A percentile compares a stretch with the other conserved stretches of the same genome.
phyloP scores from a whole-genome alignment of 164 flowering plant species.

The Berberis thunbergii region DNA sequence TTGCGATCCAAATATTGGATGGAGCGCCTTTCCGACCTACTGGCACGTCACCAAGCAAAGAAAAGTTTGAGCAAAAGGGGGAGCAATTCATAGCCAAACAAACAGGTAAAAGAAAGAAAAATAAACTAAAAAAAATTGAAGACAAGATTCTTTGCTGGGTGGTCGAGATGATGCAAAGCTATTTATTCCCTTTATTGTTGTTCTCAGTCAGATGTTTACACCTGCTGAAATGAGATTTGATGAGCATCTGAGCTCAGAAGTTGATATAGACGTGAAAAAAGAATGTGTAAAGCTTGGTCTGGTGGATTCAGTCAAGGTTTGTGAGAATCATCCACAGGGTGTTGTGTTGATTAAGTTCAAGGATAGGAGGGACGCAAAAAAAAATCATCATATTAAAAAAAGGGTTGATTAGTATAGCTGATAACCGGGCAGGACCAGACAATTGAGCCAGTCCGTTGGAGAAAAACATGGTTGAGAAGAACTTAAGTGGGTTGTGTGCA shows the following conservation, averaged over 20 bases:
- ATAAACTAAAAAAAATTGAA: constrained; percentile 73
- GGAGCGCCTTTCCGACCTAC: constrained; percentile 82
- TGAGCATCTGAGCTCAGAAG: constrained; percentile 50
- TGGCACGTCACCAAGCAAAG: constrained; percentile 47
- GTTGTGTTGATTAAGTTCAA: constrained; percentile 81
- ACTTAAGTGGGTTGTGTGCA: too few relatives aligned
- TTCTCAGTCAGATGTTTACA: constrained; percentile 78
- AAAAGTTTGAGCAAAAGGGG: constrained; percentile 98
- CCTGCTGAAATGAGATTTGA: constrained; percentile 88
- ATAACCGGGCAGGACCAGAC: too few relatives aligned
- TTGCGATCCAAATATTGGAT: constrained; percentile 82
- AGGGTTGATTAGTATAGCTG: too few relatives aligned
- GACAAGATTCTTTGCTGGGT: constrained; percentile 78
- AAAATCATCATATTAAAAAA: constrained; percentile 4
- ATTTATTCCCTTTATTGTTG: constrained; percentile 69
- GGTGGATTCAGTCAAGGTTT: constrained; percentile 73
- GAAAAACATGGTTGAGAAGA: too few relatives aligned
- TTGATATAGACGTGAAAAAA: constrained; percentile 69
- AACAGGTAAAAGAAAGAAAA: constrained; percentile 72
- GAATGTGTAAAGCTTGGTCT: constrained; percentile 88
- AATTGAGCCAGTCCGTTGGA: too few relatives aligned
- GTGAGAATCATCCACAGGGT: constrained; percentile 94
- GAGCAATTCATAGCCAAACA: constrained; percentile 76
- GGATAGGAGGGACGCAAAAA: constrained; percentile 72
- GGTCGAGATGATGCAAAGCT: constrained; percentile 89